These are phyloP conservation scores for Paspalum notatum DNA, from an alignment of 176 grass and related monocot species.

Conservation along the genomic window DNA sequence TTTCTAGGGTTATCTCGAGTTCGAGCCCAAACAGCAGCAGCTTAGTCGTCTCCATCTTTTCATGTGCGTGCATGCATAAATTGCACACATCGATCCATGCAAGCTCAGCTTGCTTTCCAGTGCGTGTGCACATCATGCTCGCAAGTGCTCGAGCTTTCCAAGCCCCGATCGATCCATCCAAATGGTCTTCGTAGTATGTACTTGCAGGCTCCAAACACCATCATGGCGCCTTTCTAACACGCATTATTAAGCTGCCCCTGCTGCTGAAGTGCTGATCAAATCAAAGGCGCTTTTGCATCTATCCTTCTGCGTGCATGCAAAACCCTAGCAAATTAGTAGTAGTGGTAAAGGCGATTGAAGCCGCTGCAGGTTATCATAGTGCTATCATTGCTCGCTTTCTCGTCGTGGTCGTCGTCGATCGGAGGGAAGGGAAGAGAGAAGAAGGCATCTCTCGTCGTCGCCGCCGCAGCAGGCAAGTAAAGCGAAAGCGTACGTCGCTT, in stretches of 20 bases:
- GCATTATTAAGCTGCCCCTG: constrained; percentile 35
- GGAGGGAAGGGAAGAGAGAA: constrained; percentile 8
- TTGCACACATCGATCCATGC: constrained; percentile 3
- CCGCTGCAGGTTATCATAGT: constrained; percentile 36
- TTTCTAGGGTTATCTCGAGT: constrained; percentile 34
- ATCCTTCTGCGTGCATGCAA: constrained; percentile 24
- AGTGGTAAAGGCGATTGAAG: constrained; percentile 26
- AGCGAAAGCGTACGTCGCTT: constrained; percentile 14
- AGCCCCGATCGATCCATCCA: constrained; percentile 45
- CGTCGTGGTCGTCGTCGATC: constrained; percentile 14
- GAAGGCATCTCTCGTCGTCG: background rate
- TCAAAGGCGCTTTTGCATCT: background rate
- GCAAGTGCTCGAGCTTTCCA: constrained; percentile 39
- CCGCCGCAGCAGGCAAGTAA: background rate
- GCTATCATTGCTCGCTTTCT: constrained; percentile 48
- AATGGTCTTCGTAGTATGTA: constrained; percentile 31
- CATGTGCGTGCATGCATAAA: constrained; percentile 41
- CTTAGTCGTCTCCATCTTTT: constrained; percentile 54
- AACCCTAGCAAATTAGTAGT: constrained; percentile 34
- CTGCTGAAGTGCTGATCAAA: background rate
- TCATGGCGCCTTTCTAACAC: constrained; percentile 52
- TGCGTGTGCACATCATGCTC: constrained; percentile 14
- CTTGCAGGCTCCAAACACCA: constrained; percentile 38
- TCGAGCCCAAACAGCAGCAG: background rate
- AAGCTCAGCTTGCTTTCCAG: constrained; percentile 41